Evolutionary conservation across 192 early-diverging fungal genomes (phyloP), one percentile per base, ranked within the genome.

Genomic region (Dimargaris xerosporica): DNA sequence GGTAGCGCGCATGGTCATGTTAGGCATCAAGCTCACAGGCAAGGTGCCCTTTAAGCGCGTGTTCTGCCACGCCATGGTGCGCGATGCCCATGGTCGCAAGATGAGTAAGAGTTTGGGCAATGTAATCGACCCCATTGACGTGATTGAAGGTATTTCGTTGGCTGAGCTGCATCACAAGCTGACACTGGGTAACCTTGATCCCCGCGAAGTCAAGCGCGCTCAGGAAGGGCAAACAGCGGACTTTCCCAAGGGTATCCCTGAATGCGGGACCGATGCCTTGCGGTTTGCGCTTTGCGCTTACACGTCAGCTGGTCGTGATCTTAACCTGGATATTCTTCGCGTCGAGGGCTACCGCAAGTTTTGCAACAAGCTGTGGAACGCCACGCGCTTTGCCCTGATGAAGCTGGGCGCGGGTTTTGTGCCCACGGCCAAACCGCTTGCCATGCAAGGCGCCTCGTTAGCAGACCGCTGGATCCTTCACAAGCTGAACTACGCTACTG

Each of bases 341-440:
- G 89, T 99, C 21, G 94, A 97, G 65, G 93, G 96, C 50, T 96
- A 99, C 81, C 87, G 94, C 73, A 96, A 96, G 79, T 99, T 96
- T 85, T 99, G 94, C 76, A 99, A 97, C 83, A 99, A 99, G 82
- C 73, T 99, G 34, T 99, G 96, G 96, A 96, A 97, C 69, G 96
- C 94, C 1, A 93, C 90, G 30, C 86, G 87, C 61, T 94, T 99
- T 75, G 92, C 90, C n/a, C 67, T 92, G 53, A 85, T 91, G 78
- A 96, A 97, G 80, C 80, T 99, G 19, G 56, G 89, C n/a, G 81
- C 79, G 21, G 83, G 85, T 55, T 99, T 91, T 72, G 80, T 78
- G 67, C 92, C 93, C 2, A 68, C 65, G 25, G 61, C 80, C 25
- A 68, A 74, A 43, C 65, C 78, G 7, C 64, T 65, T 29, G 69